Evolutionary conservation across 2,329 filamentous ascomycete species (phyloP).

Genomic region (Raffaelea albimanens): DNA sequence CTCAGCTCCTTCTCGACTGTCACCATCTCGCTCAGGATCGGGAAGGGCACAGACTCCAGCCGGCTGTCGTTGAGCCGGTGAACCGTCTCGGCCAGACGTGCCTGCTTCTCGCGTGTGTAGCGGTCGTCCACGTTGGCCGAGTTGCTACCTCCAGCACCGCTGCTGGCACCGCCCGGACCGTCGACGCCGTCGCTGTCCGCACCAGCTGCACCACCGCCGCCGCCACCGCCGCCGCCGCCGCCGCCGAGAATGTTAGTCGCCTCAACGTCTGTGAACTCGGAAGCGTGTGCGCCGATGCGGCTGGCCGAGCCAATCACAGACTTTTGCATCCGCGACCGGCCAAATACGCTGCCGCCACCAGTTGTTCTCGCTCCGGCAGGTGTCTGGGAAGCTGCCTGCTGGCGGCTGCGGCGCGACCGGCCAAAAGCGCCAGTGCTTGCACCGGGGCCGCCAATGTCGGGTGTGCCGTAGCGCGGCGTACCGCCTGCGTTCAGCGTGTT

Average conservation of each 20-base stretch:
- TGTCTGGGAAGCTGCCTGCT: constrained; percentile 12
- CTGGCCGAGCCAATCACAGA: constrained; percentile 81
- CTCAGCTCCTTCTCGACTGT: constrained; percentile 47
- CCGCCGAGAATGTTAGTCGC: constrained; percentile 33
- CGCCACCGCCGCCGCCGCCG: constrained; percentile 1
- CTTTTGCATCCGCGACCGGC: constrained; percentile 60
- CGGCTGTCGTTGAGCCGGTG: constrained; percentile 68
- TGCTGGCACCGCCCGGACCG: constrained; percentile 14
- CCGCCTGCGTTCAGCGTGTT: constrained; percentile 11
- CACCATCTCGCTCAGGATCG: constrained; percentile 67
- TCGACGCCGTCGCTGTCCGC: constrained; percentile 16
- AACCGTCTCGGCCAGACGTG: constrained; percentile 69
- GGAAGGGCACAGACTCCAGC: constrained; percentile 55
- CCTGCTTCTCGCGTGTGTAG: constrained; percentile 74
- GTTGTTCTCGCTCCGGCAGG: constrained; percentile 13
- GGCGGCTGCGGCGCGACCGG: constrained; percentile 43
- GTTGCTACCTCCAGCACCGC: constrained; percentile 30
- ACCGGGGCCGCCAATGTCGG: constrained; percentile 13
- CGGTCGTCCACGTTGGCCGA: constrained; percentile 58
- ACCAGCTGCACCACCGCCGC: background rate
- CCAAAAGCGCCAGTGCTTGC: constrained; percentile 41
- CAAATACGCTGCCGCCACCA: constrained; percentile 46
- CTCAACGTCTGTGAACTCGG: constrained; percentile 61
- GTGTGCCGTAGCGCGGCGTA: constrained; percentile 9
- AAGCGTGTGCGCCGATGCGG: constrained; percentile 53